Percentiles rank a stretch among this genome's conserved stretches.
phyloP scores from a whole-genome alignment of 2,329 filamentous ascomycete genomes.

The Alternaria gaisen region DNA sequence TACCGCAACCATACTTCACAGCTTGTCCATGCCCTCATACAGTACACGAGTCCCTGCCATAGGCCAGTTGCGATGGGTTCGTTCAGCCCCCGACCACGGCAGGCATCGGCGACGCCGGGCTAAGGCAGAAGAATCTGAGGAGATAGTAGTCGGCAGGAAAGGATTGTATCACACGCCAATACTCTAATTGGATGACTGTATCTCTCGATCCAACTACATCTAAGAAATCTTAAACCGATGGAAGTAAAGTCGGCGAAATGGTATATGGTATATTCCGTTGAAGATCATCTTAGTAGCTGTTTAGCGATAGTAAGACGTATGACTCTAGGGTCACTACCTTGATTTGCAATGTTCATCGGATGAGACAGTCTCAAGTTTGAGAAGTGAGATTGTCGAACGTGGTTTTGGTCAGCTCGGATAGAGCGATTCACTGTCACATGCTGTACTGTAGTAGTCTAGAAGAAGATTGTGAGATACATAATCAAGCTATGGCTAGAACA shows the following conservation, averaged over 20 bases:
- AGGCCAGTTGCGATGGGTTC: background rate
- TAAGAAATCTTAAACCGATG: background rate
- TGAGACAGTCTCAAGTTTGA: background rate
- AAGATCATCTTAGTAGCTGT: background rate
- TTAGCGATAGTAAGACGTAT: background rate
- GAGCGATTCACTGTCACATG: background rate
- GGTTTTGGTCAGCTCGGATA: background rate
- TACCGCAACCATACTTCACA: background rate
- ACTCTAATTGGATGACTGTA: background rate
- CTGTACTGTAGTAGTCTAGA: background rate
- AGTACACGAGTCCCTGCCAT: background rate
- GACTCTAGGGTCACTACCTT: background rate
- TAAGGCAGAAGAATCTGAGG: background rate
- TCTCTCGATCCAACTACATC: background rate
- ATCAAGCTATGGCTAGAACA: background rate
- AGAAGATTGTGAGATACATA: background rate
- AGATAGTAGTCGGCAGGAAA: background rate
- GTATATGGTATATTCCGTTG: background rate
- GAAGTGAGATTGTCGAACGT: background rate
- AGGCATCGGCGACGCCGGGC: conserved; percentile 1
- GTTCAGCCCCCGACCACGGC: background rate
- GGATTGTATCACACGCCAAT: background rate
- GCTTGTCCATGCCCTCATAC: too few relatives aligned
- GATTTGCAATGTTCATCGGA: background rate
- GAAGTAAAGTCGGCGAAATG: background rate